Evolutionary conservation across 441 rosid species (phyloP).

Genomic region (Adansonia madagascariensis): DNA sequence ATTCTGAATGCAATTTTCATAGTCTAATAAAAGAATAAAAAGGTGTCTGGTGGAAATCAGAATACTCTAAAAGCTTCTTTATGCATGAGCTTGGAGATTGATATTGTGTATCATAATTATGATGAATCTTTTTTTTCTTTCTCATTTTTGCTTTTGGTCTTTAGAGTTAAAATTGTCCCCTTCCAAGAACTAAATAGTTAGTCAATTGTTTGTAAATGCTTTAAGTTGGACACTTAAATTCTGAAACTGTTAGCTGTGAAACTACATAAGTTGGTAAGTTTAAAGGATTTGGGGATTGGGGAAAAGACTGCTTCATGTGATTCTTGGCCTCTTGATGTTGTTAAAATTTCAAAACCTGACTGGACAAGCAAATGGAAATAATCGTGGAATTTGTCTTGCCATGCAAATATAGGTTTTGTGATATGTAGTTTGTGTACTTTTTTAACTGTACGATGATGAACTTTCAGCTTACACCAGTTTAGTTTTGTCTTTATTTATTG

Average conservation of each 20-base stretch:
- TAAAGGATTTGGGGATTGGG: not conserved
- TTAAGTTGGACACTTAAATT: not conserved
- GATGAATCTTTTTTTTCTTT: not conserved
- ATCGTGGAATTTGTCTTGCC: not conserved
- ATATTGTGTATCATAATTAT: not conserved
- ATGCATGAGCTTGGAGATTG: not conserved
- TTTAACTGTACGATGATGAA: not conserved
- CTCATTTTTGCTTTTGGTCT: not conserved
- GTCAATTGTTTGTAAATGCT: not conserved
- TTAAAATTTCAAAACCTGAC: conserved; percentile 4
- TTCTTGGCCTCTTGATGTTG: not conserved
- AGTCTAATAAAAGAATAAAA: not conserved
- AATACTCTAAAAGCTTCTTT: not conserved
- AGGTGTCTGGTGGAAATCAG: not conserved
- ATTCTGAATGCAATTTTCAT: not conserved
- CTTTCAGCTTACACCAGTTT: not conserved
- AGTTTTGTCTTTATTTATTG: conserved; percentile 15
- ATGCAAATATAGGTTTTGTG: conserved; percentile 7
- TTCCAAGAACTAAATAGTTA: conserved; percentile 11
- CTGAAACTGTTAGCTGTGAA: not conserved
- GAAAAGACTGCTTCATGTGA: not conserved
- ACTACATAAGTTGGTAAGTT: not conserved
- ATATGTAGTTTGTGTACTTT: not conserved
- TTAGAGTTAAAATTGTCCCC: not conserved
- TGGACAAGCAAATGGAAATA: not conserved